A percentile compares a stretch with the other conserved stretches of the same genome.
These are phyloP conservation scores for Alternaria brassicae DNA, from an alignment of 2,329 filamentous ascomycete species.

Conservation along the genomic window DNA sequence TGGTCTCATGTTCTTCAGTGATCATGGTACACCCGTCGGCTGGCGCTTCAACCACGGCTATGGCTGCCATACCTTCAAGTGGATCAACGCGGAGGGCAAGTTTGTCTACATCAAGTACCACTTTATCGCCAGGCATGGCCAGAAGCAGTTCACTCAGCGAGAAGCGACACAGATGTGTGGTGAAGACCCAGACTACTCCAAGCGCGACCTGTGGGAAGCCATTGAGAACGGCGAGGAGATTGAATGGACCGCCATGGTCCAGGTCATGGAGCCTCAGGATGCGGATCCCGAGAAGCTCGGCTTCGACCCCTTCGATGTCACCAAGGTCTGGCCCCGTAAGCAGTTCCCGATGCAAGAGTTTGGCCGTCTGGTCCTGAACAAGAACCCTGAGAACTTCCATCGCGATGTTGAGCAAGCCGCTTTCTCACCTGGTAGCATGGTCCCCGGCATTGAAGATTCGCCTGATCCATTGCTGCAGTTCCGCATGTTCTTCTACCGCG, in stretches of 20 bases:
- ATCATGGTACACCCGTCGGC: constrained; percentile 58
- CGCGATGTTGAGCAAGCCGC: constrained; percentile 48
- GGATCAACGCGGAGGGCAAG: constrained; percentile 56
- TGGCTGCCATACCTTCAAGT: constrained; percentile 58
- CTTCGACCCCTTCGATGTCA: constrained; percentile 62
- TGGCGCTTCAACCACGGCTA: constrained; percentile 54
- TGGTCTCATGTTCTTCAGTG: constrained; percentile 59
- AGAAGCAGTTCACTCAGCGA: constrained; percentile 56
- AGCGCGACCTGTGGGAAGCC: constrained; percentile 55
- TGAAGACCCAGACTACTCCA: constrained; percentile 60
- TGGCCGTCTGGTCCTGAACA: constrained; percentile 60
- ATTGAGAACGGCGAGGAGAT: constrained; percentile 54
- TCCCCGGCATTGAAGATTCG: constrained; percentile 59
- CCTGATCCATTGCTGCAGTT: constrained; percentile 32
- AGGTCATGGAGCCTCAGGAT: constrained; percentile 57
- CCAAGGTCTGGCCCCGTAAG: constrained; percentile 60
- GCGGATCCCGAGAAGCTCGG: constrained; percentile 58
- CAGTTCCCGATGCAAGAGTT: constrained; percentile 60
- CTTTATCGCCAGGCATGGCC: constrained; percentile 57
- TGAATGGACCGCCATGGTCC: constrained; percentile 56
- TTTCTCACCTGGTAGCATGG: constrained; percentile 60
- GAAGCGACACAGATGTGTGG: constrained; percentile 57
- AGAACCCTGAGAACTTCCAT: constrained; percentile 62
- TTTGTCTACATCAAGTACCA: constrained; percentile 63
- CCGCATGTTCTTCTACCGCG: constrained; percentile 44